Base-by-base conservation (phyloP, 371 early-diverging fungal species). In the Mortierella polycephala region DNA sequence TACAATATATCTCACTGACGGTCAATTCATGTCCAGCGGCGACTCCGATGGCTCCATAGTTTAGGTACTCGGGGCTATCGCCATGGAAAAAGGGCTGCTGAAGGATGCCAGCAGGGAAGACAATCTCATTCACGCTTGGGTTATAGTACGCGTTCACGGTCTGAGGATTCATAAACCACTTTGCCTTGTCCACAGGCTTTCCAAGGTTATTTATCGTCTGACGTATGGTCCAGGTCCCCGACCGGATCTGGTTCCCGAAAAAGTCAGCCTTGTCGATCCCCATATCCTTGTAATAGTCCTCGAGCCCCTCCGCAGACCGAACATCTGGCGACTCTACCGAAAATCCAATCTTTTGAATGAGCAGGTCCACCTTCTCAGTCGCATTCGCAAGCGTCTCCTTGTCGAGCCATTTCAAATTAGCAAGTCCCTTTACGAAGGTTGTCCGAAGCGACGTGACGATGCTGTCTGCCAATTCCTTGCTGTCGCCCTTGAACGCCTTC, bases 101-200 rank as follows among this genome's bases (percentile, higher is more conserved):
- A 13, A 91, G 60, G 39, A 92, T 89, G n/a, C 85, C 92, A 5
- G 90, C 90, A 10, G 89, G 90, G 52, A 92, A 83, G 8, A 87
- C 89, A 47, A 92, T 88, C 83, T 88, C 88, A 64, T 89, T 89
- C 55, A 70, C 81, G 4, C 82, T 71, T 7, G 86, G 88, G 18
- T 81, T 84, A 57, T 83, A 90, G 55, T 89, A 91, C 7, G 90
- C 90, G 60, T 91, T 90, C 46, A 90, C 90, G 20, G 86, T 86
- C 52, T 86, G 85, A 14, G 91, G 89, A 50, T 67, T 74, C 90
- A 90, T 87, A 5, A 69, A 39, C 91, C 91, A 91, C 20, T 71
- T 71, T 37, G 69, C 69, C 59, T 82, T 83, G 60, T 92, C 84
- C 0, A 85, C 84, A 0, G 83, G 81, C 49, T 86, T 79, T 16